Percentiles rank a stretch among this genome's conserved stretches.
Evolutionary conservation across 371 early-diverging fungal genomes (phyloP).

Genomic region (Mortierella sp.): DNA sequence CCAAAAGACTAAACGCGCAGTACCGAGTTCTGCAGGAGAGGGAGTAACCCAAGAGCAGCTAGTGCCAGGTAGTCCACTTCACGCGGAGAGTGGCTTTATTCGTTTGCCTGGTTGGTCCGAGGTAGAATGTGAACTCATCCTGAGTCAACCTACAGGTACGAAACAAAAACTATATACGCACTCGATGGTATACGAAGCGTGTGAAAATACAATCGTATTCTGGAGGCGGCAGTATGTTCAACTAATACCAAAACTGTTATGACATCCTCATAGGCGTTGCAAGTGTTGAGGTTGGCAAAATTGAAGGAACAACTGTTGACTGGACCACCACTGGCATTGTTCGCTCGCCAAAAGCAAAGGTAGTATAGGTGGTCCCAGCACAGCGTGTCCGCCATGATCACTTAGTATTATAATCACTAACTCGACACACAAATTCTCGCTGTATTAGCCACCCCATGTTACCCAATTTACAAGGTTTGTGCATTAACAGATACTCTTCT

Average conservation of each 20-base stretch:
- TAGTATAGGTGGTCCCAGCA: neutral
- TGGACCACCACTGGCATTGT: constrained; percentile 28
- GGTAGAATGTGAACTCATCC: constrained; percentile 32
- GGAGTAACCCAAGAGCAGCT: neutral
- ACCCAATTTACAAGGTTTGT: constrained; percentile 47
- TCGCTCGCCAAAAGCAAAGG: constrained; percentile 49
- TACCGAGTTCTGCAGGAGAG: constrained; percentile 2
- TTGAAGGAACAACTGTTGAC: constrained; percentile 25
- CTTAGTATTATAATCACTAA: neutral
- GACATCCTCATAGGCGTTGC: constrained; percentile 24
- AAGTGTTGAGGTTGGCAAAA: constrained; percentile 41
- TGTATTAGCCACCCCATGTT: constrained; percentile 32
- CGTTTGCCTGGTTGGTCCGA: constrained; percentile 37
- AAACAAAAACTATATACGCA: neutral
- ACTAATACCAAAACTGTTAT: neutral
- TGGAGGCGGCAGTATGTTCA: too few species aligned
- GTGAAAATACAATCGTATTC: too few species aligned
- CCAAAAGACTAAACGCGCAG: constrained; percentile 41
- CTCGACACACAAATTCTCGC: neutral
- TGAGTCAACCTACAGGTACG: constrained; percentile 46
- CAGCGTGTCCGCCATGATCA: too few species aligned
- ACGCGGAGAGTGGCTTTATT: constrained; percentile 45
- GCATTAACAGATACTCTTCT: too few species aligned
- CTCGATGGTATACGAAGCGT: neutral
- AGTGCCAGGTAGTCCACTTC: constrained; percentile 33